Conservation (phyloP, 1,284 basidiomycete species). For the Ustilago tritici region DNA sequence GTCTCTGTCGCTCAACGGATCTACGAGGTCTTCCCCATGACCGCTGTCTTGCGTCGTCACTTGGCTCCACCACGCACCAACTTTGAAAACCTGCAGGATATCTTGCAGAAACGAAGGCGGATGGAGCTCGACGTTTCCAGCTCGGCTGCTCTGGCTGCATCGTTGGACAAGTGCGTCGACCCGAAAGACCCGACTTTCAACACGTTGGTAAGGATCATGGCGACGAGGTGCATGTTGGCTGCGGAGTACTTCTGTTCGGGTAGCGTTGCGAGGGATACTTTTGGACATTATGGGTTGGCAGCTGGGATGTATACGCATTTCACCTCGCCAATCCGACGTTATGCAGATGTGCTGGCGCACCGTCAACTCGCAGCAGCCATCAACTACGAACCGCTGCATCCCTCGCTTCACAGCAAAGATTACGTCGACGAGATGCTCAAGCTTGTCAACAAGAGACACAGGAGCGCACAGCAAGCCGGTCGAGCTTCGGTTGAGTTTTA, state of each 20-base stretch:
- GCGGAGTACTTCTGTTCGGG: slow-evolving; percentile 99
- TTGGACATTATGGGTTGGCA: slow-evolving; percentile 96
- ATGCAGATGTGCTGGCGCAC: slow-evolving; percentile 88
- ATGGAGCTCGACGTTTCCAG: slow-evolving; percentile 90
- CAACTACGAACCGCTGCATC: slow-evolving; percentile 83
- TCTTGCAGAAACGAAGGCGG: slow-evolving; percentile 86
- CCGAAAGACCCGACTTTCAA: slow-evolving; percentile 82
- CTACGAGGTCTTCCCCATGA: slow-evolving; percentile 93
- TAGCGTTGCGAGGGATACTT: slow-evolving; percentile 89
- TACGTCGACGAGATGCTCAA: slow-evolving; percentile 89
- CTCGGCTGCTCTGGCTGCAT: slow-evolving; percentile 89
- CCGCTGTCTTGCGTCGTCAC: slow-evolving; percentile 93
- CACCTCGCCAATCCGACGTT: slow-evolving; percentile 72
- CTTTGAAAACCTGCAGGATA: slow-evolving; percentile 95
- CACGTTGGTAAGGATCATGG: slow-evolving; percentile 98
- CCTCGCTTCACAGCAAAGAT: slow-evolving; percentile 86
- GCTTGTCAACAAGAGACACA: slow-evolving; percentile 90
- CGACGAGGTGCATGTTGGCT: slow-evolving; percentile 96
- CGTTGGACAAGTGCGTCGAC: slow-evolving; percentile 85
- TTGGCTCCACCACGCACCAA: slow-evolving; percentile 90
- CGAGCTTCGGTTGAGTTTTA: slow-evolving; percentile 97
- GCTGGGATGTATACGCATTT: slow-evolving; percentile 98
- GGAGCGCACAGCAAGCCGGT: slow-evolving; percentile 96
- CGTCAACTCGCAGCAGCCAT: slow-evolving; percentile 93
- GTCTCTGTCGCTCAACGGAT: slow-evolving; percentile 92